Conservation (phyloP, 2,329 filamentous ascomycete genomes). For the Monosporascus sp. region DNA sequence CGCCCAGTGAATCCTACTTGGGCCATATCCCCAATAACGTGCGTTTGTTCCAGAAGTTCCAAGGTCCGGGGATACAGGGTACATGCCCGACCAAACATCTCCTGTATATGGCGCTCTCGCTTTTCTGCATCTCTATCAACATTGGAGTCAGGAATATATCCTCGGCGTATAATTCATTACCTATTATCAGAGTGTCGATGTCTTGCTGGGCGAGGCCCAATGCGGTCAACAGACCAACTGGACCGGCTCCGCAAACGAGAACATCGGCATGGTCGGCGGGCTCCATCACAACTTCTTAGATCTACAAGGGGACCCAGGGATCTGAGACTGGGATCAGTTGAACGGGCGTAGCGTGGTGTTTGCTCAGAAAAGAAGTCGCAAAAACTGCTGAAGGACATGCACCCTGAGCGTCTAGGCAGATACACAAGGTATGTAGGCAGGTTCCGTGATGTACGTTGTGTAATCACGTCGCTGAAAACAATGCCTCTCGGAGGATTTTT, state of each 20-base stretch:
- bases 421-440: no score
- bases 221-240: slow-evolving; percentile 1
- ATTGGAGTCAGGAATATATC: not conserved
- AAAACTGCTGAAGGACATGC: no score
- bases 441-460: no score
- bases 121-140: not conserved
- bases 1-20: slow-evolving; percentile 1
- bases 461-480: no score
- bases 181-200: slow-evolving; percentile 1
- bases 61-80: slow-evolving; percentile 7
- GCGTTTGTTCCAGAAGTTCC: slow-evolving; percentile 5
- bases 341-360: not conserved
- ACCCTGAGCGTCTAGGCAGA: no score
- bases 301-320: not conserved
- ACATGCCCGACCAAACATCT: slow-evolving; percentile 2
- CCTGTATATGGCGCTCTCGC: slow-evolving; percentile 1
- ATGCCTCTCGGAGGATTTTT: no score
- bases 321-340: not conserved
- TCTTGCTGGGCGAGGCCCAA: slow-evolving; percentile 3
- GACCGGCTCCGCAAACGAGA: slow-evolving; percentile 2
- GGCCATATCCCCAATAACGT: slow-evolving; percentile 1
- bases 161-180: not conserved
- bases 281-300: not conserved
- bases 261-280: not conserved
- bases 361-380: no score